phyloP scores from a whole-genome alignment of 2,329 filamentous ascomycete species.

The Diaporthe sp. region DNA sequence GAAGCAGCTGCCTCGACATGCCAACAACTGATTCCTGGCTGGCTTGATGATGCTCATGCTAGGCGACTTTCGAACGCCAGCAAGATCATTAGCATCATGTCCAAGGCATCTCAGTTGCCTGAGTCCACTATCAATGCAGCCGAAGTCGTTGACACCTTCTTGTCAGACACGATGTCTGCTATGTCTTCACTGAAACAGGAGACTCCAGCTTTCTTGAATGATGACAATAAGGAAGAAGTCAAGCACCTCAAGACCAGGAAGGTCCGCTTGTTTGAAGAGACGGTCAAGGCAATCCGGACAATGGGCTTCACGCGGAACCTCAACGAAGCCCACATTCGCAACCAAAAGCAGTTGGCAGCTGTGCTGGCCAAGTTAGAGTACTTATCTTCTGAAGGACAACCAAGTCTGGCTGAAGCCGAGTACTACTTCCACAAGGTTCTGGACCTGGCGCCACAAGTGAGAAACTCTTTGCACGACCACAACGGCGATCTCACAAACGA shows the following conservation, averaged over 20 bases:
- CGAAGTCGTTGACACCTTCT: slow-evolving; percentile 75
- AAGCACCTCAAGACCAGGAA: slow-evolving; percentile 94
- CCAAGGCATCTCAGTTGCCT: slow-evolving; percentile 69
- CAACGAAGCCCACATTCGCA: slow-evolving; percentile 77
- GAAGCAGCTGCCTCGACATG: slow-evolving; percentile 52
- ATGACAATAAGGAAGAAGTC: slow-evolving; percentile 86
- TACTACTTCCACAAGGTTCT: slow-evolving; percentile 85
- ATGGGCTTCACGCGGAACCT: slow-evolving; percentile 94
- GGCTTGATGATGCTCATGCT: slow-evolving; percentile 57
- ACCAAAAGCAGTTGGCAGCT: slow-evolving; percentile 78
- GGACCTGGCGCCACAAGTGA: slow-evolving; percentile 78
- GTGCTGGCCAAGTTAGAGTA: slow-evolving; percentile 74
- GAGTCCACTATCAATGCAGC: slow-evolving; percentile 68
- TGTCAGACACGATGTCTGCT: slow-evolving; percentile 76
- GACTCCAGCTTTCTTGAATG: slow-evolving; percentile 84
- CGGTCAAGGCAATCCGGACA: slow-evolving; percentile 82
- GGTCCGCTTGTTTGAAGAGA: slow-evolving; percentile 90
- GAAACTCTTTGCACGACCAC: slow-evolving; percentile 78
- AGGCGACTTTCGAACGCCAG: slow-evolving; percentile 79
- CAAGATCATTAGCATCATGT: slow-evolving; percentile 82
- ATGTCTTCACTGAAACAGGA: slow-evolving; percentile 84
- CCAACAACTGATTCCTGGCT: slow-evolving; percentile 53
- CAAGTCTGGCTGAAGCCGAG: slow-evolving; percentile 64
- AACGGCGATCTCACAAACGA: slow-evolving; percentile 87
- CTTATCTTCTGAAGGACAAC: slow-evolving; percentile 51